phyloP scores from a whole-genome alignment of 495 filamentous ascomycete species.

The Pseudevernia furfuracea region DNA sequence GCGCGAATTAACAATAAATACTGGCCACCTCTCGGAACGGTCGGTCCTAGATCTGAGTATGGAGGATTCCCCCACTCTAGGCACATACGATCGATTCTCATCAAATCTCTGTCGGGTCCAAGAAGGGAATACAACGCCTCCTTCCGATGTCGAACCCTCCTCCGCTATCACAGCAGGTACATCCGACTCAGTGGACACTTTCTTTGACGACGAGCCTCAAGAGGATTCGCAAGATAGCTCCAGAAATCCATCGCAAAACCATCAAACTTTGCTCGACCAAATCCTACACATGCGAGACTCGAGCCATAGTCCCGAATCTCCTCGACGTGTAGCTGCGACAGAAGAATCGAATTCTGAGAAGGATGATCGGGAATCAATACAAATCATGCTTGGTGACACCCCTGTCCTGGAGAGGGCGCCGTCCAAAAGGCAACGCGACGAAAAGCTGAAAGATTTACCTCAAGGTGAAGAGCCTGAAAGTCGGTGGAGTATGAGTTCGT shows the following conservation, averaged over 20 bases:
- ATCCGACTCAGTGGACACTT: conserved; percentile 52
- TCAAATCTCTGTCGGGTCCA: conserved; percentile 26
- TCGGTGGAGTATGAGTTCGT: conserved; percentile 47
- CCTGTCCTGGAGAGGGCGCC: conserved; percentile 34
- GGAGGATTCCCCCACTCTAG: conserved; percentile 63
- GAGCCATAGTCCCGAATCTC: conserved; percentile 24
- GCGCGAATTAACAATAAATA: conserved; percentile 25
- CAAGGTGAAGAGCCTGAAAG: conserved; percentile 29
- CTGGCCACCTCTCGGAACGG: conserved; percentile 22
- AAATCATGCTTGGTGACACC: conserved; percentile 50
- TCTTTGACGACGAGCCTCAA: conserved; percentile 65
- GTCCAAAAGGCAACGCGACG: conserved; percentile 31
- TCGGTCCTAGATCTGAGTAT: conserved; percentile 25
- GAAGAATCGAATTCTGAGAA: conserved; percentile 39
- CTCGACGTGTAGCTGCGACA: conserved; percentile 29
- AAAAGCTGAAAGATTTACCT: conserved; percentile 23
- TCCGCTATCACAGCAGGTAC: conserved; percentile 41
- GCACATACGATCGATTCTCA: conserved; percentile 53
- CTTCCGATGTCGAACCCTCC: conserved; percentile 40
- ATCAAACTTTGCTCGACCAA: conserved; percentile 43
- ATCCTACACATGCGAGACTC: conserved; percentile 47
- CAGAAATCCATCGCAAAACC: conserved; percentile 32
- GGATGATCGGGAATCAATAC: conserved; percentile 52
- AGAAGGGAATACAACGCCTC: conserved; percentile 40
- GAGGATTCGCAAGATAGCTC: conserved; percentile 43